These are phyloP conservation scores for Fusarium decemcellulare DNA, from an alignment of 2,329 filamentous ascomycete genomes.

Conservation along the genomic window DNA sequence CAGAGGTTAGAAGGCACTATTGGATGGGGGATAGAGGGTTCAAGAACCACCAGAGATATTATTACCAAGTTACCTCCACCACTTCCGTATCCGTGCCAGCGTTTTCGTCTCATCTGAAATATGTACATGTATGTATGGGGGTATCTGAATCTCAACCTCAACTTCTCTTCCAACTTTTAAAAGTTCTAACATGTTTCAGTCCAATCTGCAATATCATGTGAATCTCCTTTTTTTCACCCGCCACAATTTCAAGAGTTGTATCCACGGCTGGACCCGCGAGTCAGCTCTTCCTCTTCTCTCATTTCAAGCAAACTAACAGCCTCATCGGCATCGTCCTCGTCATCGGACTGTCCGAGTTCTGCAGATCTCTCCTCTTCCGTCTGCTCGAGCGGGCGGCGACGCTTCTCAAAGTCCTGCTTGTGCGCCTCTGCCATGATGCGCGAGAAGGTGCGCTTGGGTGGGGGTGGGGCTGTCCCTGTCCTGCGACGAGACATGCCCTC, in stretches of 20 bases:
- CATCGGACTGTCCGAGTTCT: constrained; percentile 50
- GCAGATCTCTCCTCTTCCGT: constrained; percentile 40
- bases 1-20: constrained; percentile 8
- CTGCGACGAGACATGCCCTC: constrained; percentile 50
- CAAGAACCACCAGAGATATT: constrained; percentile 2
- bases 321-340: constrained; percentile 51
- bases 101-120: constrained; percentile 10
- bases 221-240: neutral
- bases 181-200: neutral
- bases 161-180: neutral
- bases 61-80: constrained; percentile 1
- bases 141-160: constrained; percentile 27
- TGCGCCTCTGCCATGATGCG: constrained; percentile 87
- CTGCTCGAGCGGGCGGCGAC: constrained; percentile 60
- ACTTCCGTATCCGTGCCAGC: neutral
- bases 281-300: constrained; percentile 43
- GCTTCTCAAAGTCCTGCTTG: constrained; percentile 92
- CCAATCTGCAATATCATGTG: neutral
- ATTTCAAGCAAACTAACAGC: constrained; percentile 47
- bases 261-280: constrained; percentile 37
- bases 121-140: constrained; percentile 27
- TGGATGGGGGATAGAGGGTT: constrained; percentile 14
- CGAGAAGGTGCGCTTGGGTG: constrained; percentile 55
- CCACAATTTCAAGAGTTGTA: constrained; percentile 6
- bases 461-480: constrained; percentile 38